phyloP scores from a whole-genome alignment of 805 yeast species.

The Kodamaea kaohsiungensis region DNA sequence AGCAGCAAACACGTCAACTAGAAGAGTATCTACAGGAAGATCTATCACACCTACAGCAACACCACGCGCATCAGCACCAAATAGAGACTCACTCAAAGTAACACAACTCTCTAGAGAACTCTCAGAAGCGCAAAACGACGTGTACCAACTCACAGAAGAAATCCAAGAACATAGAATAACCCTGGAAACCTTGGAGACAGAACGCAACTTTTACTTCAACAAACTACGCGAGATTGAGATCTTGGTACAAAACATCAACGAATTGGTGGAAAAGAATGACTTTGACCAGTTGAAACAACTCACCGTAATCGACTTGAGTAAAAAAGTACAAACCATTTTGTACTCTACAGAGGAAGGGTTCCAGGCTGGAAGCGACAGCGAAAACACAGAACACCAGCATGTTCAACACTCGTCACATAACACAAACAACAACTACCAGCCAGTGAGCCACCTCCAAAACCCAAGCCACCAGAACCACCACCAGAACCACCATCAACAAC shows the following conservation, averaged over 20 bases:
- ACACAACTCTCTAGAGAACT: slow-evolving; percentile 39
- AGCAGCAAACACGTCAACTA: slow-evolving; percentile 1
- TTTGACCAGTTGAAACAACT: slow-evolving; percentile 45
- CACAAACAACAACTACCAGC: not conserved
- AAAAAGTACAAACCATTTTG: slow-evolving; percentile 71
- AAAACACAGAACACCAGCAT: not conserved
- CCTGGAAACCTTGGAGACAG: slow-evolving; percentile 70
- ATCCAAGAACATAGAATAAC: slow-evolving; percentile 57
- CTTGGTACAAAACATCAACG: slow-evolving; percentile 56
- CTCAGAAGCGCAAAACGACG: slow-evolving; percentile 42
- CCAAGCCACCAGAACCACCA: not conserved
- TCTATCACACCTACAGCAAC: slow-evolving; percentile 4
- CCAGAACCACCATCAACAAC: not conserved
- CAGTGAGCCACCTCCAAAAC: slow-evolving; percentile 2
- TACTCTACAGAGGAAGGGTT: slow-evolving; percentile 86
- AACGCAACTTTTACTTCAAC: slow-evolving; percentile 87
- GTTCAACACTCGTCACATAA: not conserved
- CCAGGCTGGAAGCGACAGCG: slow-evolving; percentile 49
- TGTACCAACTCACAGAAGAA: slow-evolving; percentile 49
- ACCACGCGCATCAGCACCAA: slow-evolving; percentile 5
- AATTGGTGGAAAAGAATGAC: slow-evolving; percentile 17
- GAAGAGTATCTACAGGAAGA: slow-evolving; percentile 3
- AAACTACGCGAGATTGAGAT: slow-evolving; percentile 89
- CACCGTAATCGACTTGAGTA: slow-evolving; percentile 29
- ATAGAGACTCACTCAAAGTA: slow-evolving; percentile 13